Percentiles rank a stretch among this genome's conserved stretches.
These are phyloP conservation scores for Hemileccinum impolitum DNA, from an alignment of 768 basidiomycete species.

Conservation along the genomic window DNA sequence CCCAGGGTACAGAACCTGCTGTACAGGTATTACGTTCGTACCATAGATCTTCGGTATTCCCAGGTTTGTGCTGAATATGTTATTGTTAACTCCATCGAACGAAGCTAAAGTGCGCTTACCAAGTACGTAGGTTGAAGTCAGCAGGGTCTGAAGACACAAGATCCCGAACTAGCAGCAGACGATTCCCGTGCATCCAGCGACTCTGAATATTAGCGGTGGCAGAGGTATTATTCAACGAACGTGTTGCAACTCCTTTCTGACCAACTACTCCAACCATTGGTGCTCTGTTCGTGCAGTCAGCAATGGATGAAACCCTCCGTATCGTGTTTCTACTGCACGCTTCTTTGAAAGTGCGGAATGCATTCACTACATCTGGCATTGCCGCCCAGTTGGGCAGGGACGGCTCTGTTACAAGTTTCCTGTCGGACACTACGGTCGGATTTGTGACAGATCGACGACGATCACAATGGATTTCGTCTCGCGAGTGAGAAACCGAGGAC, in stretches of 20 bases:
- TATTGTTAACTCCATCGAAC: not conserved
- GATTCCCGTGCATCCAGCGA: slow-evolving; percentile 1
- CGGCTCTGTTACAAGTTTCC: not conserved
- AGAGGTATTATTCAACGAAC: slow-evolving; percentile 9
- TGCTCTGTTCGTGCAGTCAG: not conserved
- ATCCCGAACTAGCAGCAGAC: slow-evolving; percentile 13
- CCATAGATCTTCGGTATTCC: not conserved
- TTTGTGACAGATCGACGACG: not conserved
- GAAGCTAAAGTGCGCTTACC: slow-evolving; percentile 1
- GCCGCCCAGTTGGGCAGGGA: slow-evolving; percentile 14
- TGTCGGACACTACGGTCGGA: not conserved
- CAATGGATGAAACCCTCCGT: slow-evolving; percentile 8
- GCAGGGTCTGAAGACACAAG: slow-evolving; percentile 12
- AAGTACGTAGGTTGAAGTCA: slow-evolving; percentile 16
- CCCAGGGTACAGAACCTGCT: slow-evolving; percentile 5
- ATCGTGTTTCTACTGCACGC: not conserved
- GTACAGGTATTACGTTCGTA: not conserved
- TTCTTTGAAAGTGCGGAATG: slow-evolving; percentile 14
- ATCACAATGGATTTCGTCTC: not conserved
- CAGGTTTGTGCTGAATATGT: slow-evolving; percentile 4
- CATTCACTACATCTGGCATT: slow-evolving; percentile 17
- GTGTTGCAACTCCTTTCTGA: slow-evolving; percentile 18
- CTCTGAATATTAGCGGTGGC: slow-evolving; percentile 11
- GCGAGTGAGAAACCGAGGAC: not conserved
- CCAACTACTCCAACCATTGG: slow-evolving; percentile 5